Base-by-base conservation (phyloP, 2,329 filamentous ascomycete species). In the Phyllosticta citriasiana region DNA sequence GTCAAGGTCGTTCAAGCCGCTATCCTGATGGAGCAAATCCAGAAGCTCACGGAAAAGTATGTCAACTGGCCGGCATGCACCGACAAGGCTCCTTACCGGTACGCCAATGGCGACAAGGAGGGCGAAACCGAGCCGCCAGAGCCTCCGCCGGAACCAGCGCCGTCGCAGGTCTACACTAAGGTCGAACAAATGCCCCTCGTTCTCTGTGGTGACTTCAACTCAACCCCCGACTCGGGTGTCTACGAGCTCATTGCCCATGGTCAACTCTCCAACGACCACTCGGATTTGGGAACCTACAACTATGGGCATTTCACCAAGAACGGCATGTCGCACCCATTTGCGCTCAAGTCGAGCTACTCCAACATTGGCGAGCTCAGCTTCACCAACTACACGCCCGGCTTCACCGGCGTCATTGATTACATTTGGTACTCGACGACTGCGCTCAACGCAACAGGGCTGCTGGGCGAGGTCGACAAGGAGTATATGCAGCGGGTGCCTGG, bases 1-100 rank as follows among this genome's bases (percentile, higher is more conserved):
- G 94, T 99, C 75, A 99, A 99, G 78, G 82, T 96, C 53, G 91
- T 99, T 25, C 94, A 99, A 77, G 94, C 91, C 0, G 94, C 92
- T 63, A 95, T 99, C 65, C 74, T 99, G 66, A 91, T 99, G 88
- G 93, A 97, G 70, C 86, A 92, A 60, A 83, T 99, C 54, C 88
- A 87, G 8, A 94, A 91, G 73, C 80, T 93, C 57, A 89, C 92
- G 0, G 91, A 96, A 66, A 88, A 86, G 68, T 99, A 93, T 73
- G 84, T 89, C 16, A 86, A 89, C 64, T 86, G 84, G 80, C 88
- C 91, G 4, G 76, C 92, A 0, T 86, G 89, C 68, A 91, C 87
- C 65, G 91, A 97, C 75, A 96, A 96, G 79, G 83, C 70, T 24
- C 65, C 77, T 19, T 80, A 77, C 70, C 74, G 75, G 14, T 80